Evolutionary conservation across 352 stramenopile genomes (phyloP).

Genomic region (Globisporangium lucens): DNA sequence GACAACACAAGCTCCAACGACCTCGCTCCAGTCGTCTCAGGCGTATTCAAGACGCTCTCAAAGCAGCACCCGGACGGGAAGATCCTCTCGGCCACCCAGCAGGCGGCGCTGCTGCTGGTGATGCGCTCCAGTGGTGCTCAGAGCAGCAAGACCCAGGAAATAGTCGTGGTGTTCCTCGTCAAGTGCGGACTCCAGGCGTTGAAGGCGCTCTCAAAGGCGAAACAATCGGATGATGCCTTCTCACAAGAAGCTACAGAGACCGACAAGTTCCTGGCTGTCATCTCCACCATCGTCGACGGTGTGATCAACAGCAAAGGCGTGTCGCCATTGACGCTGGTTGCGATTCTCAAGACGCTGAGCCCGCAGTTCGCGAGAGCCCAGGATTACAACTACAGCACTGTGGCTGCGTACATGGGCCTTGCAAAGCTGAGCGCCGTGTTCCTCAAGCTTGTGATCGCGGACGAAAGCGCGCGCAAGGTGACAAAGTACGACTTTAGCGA

Average conservation of each 20-base stretch:
- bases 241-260: background rate
- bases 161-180: constrained; percentile 15
- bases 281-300: constrained; percentile 9
- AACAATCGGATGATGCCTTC: background rate
- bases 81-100: constrained; percentile 28
- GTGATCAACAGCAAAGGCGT: background rate
- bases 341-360: constrained; percentile 20
- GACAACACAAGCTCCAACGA: background rate
- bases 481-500: constrained; percentile 31
- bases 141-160: constrained; percentile 11
- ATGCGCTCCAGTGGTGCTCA: constrained; percentile 19
- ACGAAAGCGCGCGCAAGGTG: constrained; percentile 11
- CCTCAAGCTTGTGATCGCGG: constrained; percentile 27
- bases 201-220: constrained; percentile 6
- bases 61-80: constrained; percentile 20
- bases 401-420: constrained; percentile 28
- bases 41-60: constrained; percentile 27
- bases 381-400: constrained; percentile 18
- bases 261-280: constrained; percentile 2
- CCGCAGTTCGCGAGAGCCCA: constrained; percentile 23
- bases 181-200: constrained; percentile 17
- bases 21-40: constrained; percentile 7
- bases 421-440: constrained; percentile 32
- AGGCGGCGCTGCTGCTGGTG: constrained; percentile 36
- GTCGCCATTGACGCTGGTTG: background rate